Percentiles rank a stretch among this genome's conserved stretches.
These are phyloP conservation scores for Didymella arachidicola DNA, from an alignment of 2,329 filamentous ascomycete species.

Conservation along the genomic window DNA sequence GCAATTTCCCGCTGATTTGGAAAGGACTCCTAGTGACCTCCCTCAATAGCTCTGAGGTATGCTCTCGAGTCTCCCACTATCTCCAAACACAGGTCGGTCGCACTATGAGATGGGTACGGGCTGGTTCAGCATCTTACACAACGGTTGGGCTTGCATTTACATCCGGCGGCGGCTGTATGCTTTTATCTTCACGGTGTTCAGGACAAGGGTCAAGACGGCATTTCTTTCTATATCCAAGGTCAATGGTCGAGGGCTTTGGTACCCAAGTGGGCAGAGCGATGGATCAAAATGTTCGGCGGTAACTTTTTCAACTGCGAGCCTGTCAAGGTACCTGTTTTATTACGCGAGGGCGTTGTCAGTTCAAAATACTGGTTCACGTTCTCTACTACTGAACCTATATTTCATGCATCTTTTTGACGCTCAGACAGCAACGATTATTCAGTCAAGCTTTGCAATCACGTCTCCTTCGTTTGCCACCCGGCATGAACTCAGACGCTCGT, in stretches of 20 bases:
- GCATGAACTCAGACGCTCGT: neutral
- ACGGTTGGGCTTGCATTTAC: constrained; percentile 49
- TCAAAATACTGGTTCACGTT: constrained; percentile 15
- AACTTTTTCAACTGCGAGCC: constrained; percentile 14
- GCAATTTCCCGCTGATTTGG: constrained; percentile 16
- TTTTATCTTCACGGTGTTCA: constrained; percentile 45
- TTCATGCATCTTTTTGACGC: constrained; percentile 21
- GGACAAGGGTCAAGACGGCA: constrained; percentile 27
- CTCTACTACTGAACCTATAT: constrained; percentile 14
- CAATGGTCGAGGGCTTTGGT: constrained; percentile 2
- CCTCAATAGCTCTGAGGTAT: neutral
- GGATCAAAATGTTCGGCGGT: constrained; percentile 16
- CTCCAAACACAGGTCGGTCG: neutral
- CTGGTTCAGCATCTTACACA: constrained; percentile 39
- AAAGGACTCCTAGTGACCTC: neutral
- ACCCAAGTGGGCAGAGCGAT: constrained; percentile 5
- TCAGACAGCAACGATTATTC: constrained; percentile 23
- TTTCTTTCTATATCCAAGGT: constrained; percentile 22
- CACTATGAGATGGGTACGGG: constrained; percentile 11
- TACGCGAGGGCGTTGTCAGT: constrained; percentile 9
- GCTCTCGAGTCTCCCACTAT: neutral
- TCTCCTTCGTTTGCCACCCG: neutral
- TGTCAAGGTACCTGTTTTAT: constrained; percentile 15
- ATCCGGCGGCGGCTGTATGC: constrained; percentile 50
- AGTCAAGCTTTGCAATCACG: constrained; percentile 1